A percentile compares a stretch with the other conserved stretches of the same genome.
phyloP scores from a whole-genome alignment of 2,329 filamentous ascomycete genomes.

The Pyricularia sp. region DNA sequence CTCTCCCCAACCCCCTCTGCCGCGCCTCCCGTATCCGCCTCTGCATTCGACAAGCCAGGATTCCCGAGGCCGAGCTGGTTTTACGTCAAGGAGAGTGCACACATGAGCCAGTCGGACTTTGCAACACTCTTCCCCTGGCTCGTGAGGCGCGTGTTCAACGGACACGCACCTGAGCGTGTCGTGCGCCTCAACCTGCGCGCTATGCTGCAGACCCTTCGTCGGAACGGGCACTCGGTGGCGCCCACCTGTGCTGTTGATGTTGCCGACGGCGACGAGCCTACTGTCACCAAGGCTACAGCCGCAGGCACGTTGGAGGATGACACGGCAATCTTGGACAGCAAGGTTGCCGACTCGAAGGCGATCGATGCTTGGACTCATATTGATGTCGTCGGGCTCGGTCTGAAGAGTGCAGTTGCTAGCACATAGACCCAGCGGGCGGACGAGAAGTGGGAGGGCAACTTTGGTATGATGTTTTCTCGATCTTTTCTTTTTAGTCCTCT shows the following conservation, averaged over 20 bases:
- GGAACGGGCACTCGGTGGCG: constrained; percentile 33
- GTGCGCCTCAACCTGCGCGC: constrained; percentile 47
- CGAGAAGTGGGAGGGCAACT: background rate
- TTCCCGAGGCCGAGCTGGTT: constrained; percentile 53
- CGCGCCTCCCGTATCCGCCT: constrained; percentile 23
- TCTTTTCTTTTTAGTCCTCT: background rate
- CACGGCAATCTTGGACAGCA: constrained; percentile 35
- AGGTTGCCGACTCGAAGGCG: constrained; percentile 15
- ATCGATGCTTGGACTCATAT: constrained; percentile 41
- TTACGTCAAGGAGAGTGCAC: constrained; percentile 60
- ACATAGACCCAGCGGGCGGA: background rate
- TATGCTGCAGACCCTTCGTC: constrained; percentile 40
- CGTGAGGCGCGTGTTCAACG: constrained; percentile 43
- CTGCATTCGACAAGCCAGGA: constrained; percentile 24
- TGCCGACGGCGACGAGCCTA: constrained; percentile 27
- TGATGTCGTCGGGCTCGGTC: constrained; percentile 36
- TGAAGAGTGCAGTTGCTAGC: background rate
- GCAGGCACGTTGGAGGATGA: constrained; percentile 28
- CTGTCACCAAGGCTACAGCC: constrained; percentile 9
- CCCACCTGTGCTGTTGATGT: constrained; percentile 37
- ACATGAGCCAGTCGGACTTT: constrained; percentile 75
- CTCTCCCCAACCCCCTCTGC: constrained; percentile 44
- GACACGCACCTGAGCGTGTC: constrained; percentile 43
- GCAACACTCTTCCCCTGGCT: constrained; percentile 68
- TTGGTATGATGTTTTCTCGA: background rate